Percentiles rank a stretch among this genome's conserved stretches.
Conservation (phyloP, 305 asterid genomes). For the Coffea humblotiana region DNA sequence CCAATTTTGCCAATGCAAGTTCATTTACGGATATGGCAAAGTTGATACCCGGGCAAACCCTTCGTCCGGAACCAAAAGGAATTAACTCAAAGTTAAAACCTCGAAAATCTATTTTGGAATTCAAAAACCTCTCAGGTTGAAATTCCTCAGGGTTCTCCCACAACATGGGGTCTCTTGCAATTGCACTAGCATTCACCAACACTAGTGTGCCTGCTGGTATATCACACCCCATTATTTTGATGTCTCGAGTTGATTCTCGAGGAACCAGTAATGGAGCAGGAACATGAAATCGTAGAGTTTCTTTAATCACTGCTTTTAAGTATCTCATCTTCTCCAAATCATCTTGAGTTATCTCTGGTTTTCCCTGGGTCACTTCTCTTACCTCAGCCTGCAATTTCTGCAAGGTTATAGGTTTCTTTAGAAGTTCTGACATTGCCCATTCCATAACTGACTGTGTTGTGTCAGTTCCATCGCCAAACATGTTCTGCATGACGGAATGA, state of each 20-base stretch:
- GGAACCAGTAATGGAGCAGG: slow-evolving; percentile 31
- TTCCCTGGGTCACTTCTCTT: slow-evolving; percentile 8
- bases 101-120: slow-evolving; percentile 8
- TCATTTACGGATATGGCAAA: slow-evolving; percentile 4
- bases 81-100: slow-evolving; percentile 22
- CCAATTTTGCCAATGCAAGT: slow-evolving; percentile 16
- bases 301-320: slow-evolving; percentile 47
- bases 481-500: slow-evolving; percentile 26
- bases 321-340: slow-evolving; percentile 38
- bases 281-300: slow-evolving; percentile 34
- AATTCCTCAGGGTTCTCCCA: slow-evolving; percentile 22
- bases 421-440: slow-evolving; percentile 43
- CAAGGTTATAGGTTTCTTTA: slow-evolving; percentile 34
- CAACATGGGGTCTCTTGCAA: slow-evolving; percentile 11
- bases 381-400: slow-evolving; percentile 31
- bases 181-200: slow-evolving; percentile 8
- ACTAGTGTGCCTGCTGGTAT: slow-evolving; percentile 20
- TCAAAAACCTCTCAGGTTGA: slow-evolving; percentile 20
- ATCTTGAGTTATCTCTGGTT: slow-evolving; percentile 18
- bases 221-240: slow-evolving; percentile 13
- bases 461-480: slow-evolving; percentile 43
- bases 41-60: slow-evolving; percentile 21
- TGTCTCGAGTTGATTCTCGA: slow-evolving; percentile 16
- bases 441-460: slow-evolving; percentile 24
- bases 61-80: slow-evolving; percentile 30